These are phyloP conservation scores for Cladosporium oxysporum DNA, from an alignment of 2,329 filamentous ascomycete genomes.

Conservation along the genomic window DNA sequence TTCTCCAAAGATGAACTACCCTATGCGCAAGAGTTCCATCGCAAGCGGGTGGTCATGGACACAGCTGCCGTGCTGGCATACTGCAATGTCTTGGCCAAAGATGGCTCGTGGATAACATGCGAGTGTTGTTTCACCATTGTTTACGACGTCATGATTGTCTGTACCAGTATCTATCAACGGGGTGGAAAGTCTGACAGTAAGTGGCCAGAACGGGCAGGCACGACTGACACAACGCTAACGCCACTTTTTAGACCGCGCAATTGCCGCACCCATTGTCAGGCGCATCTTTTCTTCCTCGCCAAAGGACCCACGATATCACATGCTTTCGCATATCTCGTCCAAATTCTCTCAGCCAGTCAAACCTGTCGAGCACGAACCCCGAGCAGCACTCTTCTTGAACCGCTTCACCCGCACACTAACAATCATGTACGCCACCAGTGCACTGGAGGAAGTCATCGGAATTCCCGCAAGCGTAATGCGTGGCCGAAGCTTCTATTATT, in stretches of 20 bases:
- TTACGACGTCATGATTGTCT: constrained; percentile 83
- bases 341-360: constrained; percentile 67
- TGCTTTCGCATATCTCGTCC: constrained; percentile 80
- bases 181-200: constrained; percentile 73
- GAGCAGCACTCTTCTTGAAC: constrained; percentile 82
- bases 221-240: constrained; percentile 20
- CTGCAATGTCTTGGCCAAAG: constrained; percentile 67
- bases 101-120: constrained; percentile 74
- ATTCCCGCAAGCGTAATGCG: constrained; percentile 68
- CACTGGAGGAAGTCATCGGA: constrained; percentile 73
- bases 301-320: constrained; percentile 82
- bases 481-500: constrained; percentile 83
- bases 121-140: constrained; percentile 90
- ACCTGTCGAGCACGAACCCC: constrained; percentile 66
- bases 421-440: constrained; percentile 83
- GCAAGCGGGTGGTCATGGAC: constrained; percentile 72
- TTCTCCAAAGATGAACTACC: constrained; percentile 82
- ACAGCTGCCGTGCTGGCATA: constrained; percentile 85
- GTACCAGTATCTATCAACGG: constrained; percentile 73
- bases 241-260: constrained; percentile 63
- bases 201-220: constrained; percentile 38
- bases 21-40: constrained; percentile 71
- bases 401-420: constrained; percentile 79
- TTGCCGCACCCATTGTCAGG: constrained; percentile 75
- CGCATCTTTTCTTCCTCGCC: constrained; percentile 80